Evolutionary conservation across 257 asterid species (phyloP).

Genomic region (Ilex aquifolium): DNA sequence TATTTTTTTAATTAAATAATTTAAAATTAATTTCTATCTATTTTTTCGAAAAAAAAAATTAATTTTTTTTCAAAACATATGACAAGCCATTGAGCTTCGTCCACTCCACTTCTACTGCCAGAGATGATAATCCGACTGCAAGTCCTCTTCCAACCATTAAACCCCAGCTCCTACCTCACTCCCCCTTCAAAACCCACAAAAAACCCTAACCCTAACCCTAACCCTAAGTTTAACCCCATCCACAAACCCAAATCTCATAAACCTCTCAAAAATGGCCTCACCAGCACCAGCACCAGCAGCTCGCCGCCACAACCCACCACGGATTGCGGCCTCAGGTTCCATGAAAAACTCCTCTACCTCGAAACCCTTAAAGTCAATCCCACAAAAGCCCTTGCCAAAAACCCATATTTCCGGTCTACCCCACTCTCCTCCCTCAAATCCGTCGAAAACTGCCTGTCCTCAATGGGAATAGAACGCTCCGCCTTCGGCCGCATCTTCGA

Average conservation of each 20-base stretch:
- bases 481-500: constrained; percentile 67
- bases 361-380: constrained; percentile 43
- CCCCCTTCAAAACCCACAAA: constrained; percentile 2
- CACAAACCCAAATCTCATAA: background rate
- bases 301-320: constrained; percentile 14
- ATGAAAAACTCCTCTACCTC: constrained; percentile 53
- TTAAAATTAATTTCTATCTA: too few species aligned
- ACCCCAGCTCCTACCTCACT: constrained; percentile 1
- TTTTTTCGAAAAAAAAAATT: too few species aligned
- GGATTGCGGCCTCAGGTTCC: constrained; percentile 60
- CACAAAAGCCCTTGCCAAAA: constrained; percentile 50
- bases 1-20: too few species aligned
- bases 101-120: background rate
- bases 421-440: constrained; percentile 56
- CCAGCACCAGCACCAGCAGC: background rate
- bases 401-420: constrained; percentile 65
- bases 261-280: constrained; percentile 5
- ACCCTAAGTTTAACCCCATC: background rate
- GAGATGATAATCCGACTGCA: constrained; percentile 44
- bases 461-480: constrained; percentile 60
- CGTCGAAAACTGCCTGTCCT: constrained; percentile 53
- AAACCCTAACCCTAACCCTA: background rate
- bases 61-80: too few species aligned
- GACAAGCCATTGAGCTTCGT: background rate
- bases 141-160: constrained; percentile 16